These are phyloP conservation scores for Simmondsia chinensis DNA, from an alignment of 148 eudicot genomes.

Conservation along the genomic window DNA sequence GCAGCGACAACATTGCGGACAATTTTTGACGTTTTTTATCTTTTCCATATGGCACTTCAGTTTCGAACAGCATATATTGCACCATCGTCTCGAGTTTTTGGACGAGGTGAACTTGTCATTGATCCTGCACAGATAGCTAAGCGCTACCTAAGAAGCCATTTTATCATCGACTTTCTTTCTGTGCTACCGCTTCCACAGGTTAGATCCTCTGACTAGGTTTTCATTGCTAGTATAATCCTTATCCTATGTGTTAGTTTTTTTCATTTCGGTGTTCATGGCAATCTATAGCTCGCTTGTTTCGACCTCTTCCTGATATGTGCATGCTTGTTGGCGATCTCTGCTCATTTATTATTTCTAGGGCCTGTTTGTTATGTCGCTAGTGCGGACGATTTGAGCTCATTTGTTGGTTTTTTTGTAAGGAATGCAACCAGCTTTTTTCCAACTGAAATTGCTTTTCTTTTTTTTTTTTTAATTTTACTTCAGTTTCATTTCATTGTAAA, in stretches of 20 bases:
- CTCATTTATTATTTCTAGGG: constrained; percentile 1
- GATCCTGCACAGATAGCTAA: constrained; percentile 74
- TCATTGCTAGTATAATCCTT: too few relatives aligned
- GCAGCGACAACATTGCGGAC: constrained; percentile 74
- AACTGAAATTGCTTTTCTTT: too few relatives aligned
- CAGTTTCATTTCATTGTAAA: too few relatives aligned
- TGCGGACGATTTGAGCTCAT: too few relatives aligned
- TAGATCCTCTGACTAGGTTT: constrained; percentile 1
- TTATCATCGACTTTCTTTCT: constrained; percentile 66
- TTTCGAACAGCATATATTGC: constrained; percentile 88
- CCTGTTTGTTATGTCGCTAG: too few relatives aligned
- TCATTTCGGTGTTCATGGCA: neutral
- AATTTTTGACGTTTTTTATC: constrained; percentile 61
- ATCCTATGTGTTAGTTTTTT: neutral
- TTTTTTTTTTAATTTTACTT: too few relatives aligned
- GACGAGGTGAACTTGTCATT: constrained; percentile 91
- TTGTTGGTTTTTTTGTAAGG: too few relatives aligned
- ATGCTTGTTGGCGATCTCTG: neutral
- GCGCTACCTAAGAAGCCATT: constrained; percentile 51
- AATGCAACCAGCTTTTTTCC: too few relatives aligned
- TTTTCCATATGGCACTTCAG: constrained; percentile 71
- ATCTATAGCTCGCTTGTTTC: neutral
- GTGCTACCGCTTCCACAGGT: constrained; percentile 91
- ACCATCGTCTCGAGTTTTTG: constrained; percentile 87
- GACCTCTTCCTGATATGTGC: neutral